These are phyloP conservation scores for Lepiota brunneoincarnata DNA, from an alignment of 768 basidiomycete species.

Conservation along the genomic window DNA sequence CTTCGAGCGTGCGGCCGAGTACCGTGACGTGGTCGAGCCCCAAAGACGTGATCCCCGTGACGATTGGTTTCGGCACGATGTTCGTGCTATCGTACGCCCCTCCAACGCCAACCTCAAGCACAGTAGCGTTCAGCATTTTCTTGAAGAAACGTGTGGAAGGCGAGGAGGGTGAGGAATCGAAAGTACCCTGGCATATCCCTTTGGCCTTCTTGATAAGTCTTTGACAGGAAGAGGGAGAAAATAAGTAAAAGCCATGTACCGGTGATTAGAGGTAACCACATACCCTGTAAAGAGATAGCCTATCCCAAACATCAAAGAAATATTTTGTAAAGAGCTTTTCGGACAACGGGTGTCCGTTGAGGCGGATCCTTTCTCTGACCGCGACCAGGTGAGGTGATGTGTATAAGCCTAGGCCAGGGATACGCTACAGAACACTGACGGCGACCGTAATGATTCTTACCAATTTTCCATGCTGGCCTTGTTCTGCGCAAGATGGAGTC, in stretches of 20 bases:
- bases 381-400: conserved; percentile 96
- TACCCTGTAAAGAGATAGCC: conserved; percentile 55
- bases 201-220: conserved; percentile 8
- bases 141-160: conserved; percentile 84
- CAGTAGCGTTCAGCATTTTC: conserved; percentile 84
- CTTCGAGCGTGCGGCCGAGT: conserved; percentile 80
- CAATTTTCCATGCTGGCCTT: conserved; percentile 74
- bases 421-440: neutral
- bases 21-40: conserved; percentile 90
- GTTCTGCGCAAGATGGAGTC: conserved; percentile 77
- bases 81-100: conserved; percentile 95
- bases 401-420: conserved; percentile 70
- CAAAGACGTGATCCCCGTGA: conserved; percentile 84
- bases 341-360: conserved; percentile 86
- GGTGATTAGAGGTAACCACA: conserved; percentile 33
- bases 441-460: conserved; percentile 36
- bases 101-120: conserved; percentile 95
- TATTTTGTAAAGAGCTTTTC: conserved; percentile 86
- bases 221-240: neutral
- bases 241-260: too few relatives aligned
- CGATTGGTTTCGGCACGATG: conserved; percentile 85
- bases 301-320: conserved; percentile 97
- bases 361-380: conserved; percentile 90
- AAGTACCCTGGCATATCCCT: conserved; percentile 88
- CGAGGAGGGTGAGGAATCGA: conserved; percentile 87